Evolutionary conservation across 2,329 filamentous ascomycete species (phyloP).

Genomic region (Hawksworthiomyces lignivorus): DNA sequence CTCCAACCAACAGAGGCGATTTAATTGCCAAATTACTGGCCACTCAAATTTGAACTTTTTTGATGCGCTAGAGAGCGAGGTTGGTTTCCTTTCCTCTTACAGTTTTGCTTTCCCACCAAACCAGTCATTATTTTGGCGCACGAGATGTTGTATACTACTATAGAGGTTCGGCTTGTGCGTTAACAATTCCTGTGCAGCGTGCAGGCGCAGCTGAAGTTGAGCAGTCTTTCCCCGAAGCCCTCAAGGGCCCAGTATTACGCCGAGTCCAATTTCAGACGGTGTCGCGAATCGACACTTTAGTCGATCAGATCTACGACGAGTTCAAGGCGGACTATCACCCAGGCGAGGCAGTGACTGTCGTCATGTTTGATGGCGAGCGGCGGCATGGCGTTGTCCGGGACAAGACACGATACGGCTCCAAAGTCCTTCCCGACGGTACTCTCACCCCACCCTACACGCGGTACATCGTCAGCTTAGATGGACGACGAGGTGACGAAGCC

Average conservation of each 20-base stretch:
- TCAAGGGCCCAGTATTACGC: conserved; percentile 84
- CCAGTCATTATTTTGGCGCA: no score
- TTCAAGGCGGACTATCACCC: conserved; percentile 90
- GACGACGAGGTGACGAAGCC: conserved; percentile 61
- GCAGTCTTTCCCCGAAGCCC: conserved; percentile 79
- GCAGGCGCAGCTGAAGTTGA: conserved; percentile 83
- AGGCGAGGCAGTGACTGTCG: conserved; percentile 72
- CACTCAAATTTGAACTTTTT: conserved; percentile 89
- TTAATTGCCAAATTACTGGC: conserved; percentile 93
- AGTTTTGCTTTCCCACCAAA: not conserved
- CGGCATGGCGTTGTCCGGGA: conserved; percentile 72
- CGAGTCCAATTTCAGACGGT: conserved; percentile 87
- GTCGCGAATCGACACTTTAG: conserved; percentile 77
- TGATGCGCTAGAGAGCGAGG: conserved; percentile 85
- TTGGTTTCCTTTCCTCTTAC: conserved; percentile 35
- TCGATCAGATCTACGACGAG: conserved; percentile 62
- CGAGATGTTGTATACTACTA: no score
- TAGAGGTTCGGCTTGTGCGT: no score
- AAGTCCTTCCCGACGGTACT: conserved; percentile 58
- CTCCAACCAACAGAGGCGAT: conserved; percentile 58
- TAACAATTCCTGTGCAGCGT: conserved; percentile 44
- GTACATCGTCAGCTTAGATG: conserved; percentile 71
- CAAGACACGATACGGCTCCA: conserved; percentile 68
- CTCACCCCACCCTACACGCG: conserved; percentile 64
- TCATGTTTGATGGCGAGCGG: conserved; percentile 60